A percentile compares a stretch with the other conserved stretches of the same genome.
phyloP scores from a whole-genome alignment of 2,329 filamentous ascomycete genomes.

The Beauveria australis region DNA sequence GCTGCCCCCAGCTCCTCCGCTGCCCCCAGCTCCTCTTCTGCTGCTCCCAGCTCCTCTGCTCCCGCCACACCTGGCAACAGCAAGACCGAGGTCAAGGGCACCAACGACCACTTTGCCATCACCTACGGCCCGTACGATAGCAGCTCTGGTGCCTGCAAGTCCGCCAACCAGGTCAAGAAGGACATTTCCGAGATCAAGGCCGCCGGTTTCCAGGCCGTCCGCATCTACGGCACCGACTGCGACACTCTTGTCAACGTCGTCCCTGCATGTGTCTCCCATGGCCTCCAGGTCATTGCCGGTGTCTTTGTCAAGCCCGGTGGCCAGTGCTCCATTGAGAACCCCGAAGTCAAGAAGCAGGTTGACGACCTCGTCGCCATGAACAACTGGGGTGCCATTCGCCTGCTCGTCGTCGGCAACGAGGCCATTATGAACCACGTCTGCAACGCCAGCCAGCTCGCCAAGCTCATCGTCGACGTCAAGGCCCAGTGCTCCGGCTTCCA shows the following conservation, averaged over 20 bases:
- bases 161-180: slow-evolving; percentile 41
- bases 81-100: slow-evolving; percentile 24
- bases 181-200: slow-evolving; percentile 56
- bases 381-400: slow-evolving; percentile 66
- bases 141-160: slow-evolving; percentile 55
- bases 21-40: slow-evolving; percentile 16
- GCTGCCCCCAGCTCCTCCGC: neutral
- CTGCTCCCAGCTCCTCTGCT: slow-evolving; percentile 20
- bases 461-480: slow-evolving; percentile 63
- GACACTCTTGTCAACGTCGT: slow-evolving; percentile 69
- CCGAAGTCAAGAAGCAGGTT: slow-evolving; percentile 65
- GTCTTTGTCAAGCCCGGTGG: slow-evolving; percentile 68
- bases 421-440: slow-evolving; percentile 68
- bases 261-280: slow-evolving; percentile 54
- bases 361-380: slow-evolving; percentile 62
- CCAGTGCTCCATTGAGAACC: slow-evolving; percentile 43
- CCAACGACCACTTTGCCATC: slow-evolving; percentile 58
- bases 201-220: slow-evolving; percentile 62
- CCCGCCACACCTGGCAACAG: slow-evolving; percentile 12
- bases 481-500: slow-evolving; percentile 63
- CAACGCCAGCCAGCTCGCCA: slow-evolving; percentile 54
- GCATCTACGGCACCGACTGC: slow-evolving; percentile 92
- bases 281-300: slow-evolving; percentile 75
- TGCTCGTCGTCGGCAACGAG: slow-evolving; percentile 88
- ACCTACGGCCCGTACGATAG: slow-evolving; percentile 70